Conservation (phyloP, 2,329 filamentous ascomycete genomes). For the Kalaharituber pfeilii region DNA sequence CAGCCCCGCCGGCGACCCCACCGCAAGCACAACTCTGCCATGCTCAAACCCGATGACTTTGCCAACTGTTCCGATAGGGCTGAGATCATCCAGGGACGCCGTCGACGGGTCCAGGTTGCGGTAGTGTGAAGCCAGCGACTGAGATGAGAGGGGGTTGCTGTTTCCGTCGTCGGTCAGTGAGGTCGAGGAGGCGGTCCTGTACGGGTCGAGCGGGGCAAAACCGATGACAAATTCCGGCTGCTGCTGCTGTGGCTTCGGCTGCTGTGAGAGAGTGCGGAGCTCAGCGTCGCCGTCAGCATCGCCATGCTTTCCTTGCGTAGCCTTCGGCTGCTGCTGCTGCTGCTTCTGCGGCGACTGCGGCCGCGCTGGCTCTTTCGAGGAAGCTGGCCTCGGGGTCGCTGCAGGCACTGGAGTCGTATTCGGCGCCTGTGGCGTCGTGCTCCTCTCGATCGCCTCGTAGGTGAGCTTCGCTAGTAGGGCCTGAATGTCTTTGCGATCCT, state of each 20-base stretch:
- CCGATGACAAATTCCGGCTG: background rate
- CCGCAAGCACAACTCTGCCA: too few relatives aligned
- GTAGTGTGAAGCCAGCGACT: slow-evolving; percentile 5
- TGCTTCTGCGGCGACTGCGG: slow-evolving; percentile 33
- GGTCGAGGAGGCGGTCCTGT: background rate
- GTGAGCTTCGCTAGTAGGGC: slow-evolving; percentile 76
- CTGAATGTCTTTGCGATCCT: slow-evolving; percentile 70
- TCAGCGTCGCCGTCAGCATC: slow-evolving; percentile 15
- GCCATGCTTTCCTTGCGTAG: slow-evolving; percentile 29
- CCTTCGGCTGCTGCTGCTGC: slow-evolving; percentile 23
- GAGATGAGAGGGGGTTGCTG: background rate
- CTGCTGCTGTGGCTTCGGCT: background rate
- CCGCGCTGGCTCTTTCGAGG: slow-evolving; percentile 53
- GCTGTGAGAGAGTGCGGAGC: background rate
- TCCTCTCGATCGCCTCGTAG: slow-evolving; percentile 51
- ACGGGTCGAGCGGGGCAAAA: background rate
- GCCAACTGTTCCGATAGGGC: slow-evolving; percentile 62
- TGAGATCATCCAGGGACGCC: slow-evolving; percentile 46
- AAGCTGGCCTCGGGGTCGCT: too few relatives aligned
- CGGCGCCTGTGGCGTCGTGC: slow-evolving; percentile 48
- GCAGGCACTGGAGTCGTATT: too few relatives aligned
- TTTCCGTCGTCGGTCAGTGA: background rate
- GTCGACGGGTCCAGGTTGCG: slow-evolving; percentile 17
- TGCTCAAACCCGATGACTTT: slow-evolving; percentile 60
- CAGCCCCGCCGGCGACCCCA: slow-evolving; percentile 29